phyloP scores from a whole-genome alignment of 2,329 filamentous ascomycete species.

The Penicillium sp. region DNA sequence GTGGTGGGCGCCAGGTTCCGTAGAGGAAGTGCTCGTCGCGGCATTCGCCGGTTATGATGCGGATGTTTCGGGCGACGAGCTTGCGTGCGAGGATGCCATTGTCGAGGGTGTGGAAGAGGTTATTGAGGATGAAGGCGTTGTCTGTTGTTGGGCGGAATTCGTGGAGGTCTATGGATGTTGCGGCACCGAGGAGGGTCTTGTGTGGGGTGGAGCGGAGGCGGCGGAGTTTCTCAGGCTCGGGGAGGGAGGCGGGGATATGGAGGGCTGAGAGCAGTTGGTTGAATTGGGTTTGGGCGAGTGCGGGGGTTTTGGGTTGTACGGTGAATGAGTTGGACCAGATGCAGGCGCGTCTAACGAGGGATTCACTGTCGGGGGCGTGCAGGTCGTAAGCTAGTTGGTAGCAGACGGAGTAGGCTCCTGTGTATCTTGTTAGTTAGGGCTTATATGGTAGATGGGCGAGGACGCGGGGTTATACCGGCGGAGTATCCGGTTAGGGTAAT shows the following conservation, averaged over 20 bases:
- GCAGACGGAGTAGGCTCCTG: conserved; percentile 60
- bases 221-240: conserved; percentile 51
- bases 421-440: conserved; percentile 11
- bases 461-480: conserved; percentile 45
- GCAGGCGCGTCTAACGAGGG: conserved; percentile 56
- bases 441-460: background rate
- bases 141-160: conserved; percentile 62
- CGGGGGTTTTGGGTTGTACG: conserved; percentile 56
- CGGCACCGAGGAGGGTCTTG: conserved; percentile 49
- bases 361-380: conserved; percentile 50
- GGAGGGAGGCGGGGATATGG: conserved; percentile 47
- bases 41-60: conserved; percentile 61
- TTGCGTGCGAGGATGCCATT: conserved; percentile 53
- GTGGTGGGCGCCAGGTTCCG: conserved; percentile 55
- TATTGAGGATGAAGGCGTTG: conserved; percentile 50
- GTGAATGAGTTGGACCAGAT: conserved; percentile 61
- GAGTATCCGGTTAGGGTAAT: conserved; percentile 63
- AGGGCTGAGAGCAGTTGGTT: conserved; percentile 54
- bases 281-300: conserved; percentile 57
- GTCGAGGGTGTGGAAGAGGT: conserved; percentile 54
- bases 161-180: conserved; percentile 50
- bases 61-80: conserved; percentile 52
- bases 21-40: conserved; percentile 60
- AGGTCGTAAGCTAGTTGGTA: conserved; percentile 64
- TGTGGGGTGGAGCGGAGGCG: conserved; percentile 49